Evolutionary conservation across 192 early-diverging fungal genomes (phyloP).

Genomic region (Backusella psychrophila): DNA sequence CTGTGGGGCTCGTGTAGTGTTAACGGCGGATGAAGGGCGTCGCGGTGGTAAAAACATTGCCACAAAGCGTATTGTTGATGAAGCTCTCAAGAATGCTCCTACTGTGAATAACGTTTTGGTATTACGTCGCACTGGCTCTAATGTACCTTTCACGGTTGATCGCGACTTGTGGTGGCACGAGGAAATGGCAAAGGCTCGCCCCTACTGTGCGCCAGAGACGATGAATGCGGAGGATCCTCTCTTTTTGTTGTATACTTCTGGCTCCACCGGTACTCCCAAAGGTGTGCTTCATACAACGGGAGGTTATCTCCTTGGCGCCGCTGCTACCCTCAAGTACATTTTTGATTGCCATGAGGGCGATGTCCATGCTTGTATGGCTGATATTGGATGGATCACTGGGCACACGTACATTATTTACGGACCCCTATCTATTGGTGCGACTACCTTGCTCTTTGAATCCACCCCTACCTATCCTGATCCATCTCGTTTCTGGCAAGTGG

Average conservation of each 20-base stretch:
- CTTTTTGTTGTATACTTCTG: constrained; percentile 94
- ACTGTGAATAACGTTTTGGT: constrained; percentile 86
- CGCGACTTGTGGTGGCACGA: constrained; percentile 97
- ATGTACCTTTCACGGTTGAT: constrained; percentile 65
- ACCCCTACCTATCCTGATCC: constrained; percentile 93
- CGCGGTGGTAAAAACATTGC: constrained; percentile 87
- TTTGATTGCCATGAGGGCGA: constrained; percentile 92
- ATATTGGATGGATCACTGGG: constrained; percentile 89
- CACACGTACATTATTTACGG: constrained; percentile 94
- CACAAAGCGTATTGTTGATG: constrained; percentile 92
- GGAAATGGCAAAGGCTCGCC: constrained; percentile 74
- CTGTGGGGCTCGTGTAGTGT: constrained; percentile 72
- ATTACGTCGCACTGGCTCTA: constrained; percentile 84
- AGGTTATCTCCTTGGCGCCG: constrained; percentile 89
- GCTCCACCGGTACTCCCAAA: constrained; percentile 87
- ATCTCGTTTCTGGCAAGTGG: constrained; percentile 76
- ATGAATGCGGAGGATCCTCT: constrained; percentile 92
- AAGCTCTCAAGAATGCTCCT: constrained; percentile 75
- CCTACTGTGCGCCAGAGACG: constrained; percentile 84
- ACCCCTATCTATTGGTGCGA: constrained; percentile 80
- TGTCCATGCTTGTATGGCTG: constrained; percentile 91
- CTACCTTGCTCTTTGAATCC: constrained; percentile 92
- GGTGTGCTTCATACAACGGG: constrained; percentile 93
- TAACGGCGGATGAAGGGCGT: constrained; percentile 92
- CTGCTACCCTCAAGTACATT: constrained; percentile 83